Evolutionary conservation across 116 monocot species (phyloP), one percentile per base, ranked within the genome.

Genomic region (Cymodocea nodosa): DNA sequence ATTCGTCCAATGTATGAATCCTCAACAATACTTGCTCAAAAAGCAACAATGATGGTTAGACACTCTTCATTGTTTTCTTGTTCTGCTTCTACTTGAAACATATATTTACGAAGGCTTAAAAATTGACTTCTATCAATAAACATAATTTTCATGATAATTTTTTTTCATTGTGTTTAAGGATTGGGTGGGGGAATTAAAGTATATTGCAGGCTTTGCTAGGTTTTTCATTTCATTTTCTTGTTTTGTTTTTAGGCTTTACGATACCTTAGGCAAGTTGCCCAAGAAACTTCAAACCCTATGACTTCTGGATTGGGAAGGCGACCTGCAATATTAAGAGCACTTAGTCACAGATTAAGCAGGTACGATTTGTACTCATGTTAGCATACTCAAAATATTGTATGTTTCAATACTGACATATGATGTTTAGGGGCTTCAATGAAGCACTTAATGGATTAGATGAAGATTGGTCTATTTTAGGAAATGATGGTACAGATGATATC

Each of bases 371-470:
- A 44, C 11, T 44, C 59, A 0, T 68, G 25, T 66, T 25, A 61
- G 16, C 7, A 22, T 56, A 23, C 14, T 18, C 56, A 56, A 30
- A 30, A 30, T 30, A 30, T 30, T 30, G 30, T 30, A 30, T 3
- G 3, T 30, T 19, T 23, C 10, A 20, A 25, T 34, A 25, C 60
- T 60, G 10, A 60, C n/a, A 1, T 2, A 37, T 77, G 10, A 59
- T 25, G 17, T 67, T 20, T 76, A 89, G 89, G 75, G 85, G 89
- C 34, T 89, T 85, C 74, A 89, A 78, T 72, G 89, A 89, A 52
- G 84, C 85, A 58, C 18, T 89, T 7, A 89, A 85, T 78, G 85
- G 89, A 13, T 85, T 89, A 39, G 85, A 89, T 71, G 89, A 89
- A 25, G 82, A 82, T 2, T 89, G 89, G 89, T 82, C 85, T 11